Conservation (phyloP, 441 rosid species). For the Pelargonium citronellum region DNA sequence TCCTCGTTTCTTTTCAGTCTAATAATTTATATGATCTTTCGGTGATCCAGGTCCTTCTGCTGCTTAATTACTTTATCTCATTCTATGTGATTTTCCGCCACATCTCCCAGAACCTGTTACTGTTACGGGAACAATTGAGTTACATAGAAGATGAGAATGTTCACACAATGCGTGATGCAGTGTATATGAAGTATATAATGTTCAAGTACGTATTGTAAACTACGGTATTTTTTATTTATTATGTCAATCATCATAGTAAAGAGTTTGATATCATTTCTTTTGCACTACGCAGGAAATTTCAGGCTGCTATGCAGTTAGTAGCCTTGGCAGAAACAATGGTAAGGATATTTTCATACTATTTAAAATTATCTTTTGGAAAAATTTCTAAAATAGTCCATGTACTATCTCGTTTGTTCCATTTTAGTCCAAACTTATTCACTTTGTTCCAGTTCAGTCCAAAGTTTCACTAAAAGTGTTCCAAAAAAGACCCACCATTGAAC, state of each 20-base stretch:
- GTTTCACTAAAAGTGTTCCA: too few species aligned
- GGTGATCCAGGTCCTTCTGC: constrained; percentile 53
- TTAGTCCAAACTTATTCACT: too few species aligned
- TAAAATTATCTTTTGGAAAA: too few species aligned
- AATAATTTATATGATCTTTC: neutral
- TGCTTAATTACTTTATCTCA: constrained; percentile 66
- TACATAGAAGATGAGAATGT: constrained; percentile 77
- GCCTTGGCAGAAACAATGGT: constrained; percentile 80
- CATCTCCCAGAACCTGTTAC: constrained; percentile 60
- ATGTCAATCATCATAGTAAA: neutral
- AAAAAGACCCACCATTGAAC: too few species aligned
- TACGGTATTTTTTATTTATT: neutral
- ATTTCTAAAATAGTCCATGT: too few species aligned
- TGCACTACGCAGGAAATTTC: constrained; percentile 59
- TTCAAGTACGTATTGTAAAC: constrained; percentile 50
- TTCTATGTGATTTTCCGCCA: constrained; percentile 76
- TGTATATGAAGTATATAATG: constrained; percentile 66
- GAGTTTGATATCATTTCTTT: constrained; percentile 3
- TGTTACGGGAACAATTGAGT: constrained; percentile 58
- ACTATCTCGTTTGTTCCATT: too few species aligned
- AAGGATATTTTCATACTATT: constrained; percentile 17
- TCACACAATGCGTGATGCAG: constrained; percentile 75
- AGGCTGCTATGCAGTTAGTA: constrained; percentile 80
- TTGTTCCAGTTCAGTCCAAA: too few species aligned
- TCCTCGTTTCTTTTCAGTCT: neutral